Percentiles rank a stretch among this genome's conserved stretches.
Conservation (phyloP, 768 basidiomycete species). For the Trametes villosa region DNA sequence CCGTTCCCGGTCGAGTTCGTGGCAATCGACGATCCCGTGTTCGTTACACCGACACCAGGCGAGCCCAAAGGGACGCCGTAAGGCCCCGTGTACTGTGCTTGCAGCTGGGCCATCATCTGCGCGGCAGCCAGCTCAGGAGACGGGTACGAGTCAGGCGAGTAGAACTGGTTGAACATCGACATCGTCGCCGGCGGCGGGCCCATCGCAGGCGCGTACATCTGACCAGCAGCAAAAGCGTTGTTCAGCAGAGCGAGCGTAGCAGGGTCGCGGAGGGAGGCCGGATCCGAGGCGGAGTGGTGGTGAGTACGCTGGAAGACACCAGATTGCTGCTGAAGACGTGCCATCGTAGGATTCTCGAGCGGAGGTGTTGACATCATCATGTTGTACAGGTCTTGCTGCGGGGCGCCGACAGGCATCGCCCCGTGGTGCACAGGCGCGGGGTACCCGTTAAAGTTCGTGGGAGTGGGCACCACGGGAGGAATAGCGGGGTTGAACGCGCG, state of each 20-base stretch:
- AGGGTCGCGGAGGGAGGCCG: constrained; percentile 74
- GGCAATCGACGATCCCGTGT: constrained; percentile 35
- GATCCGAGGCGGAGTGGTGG: constrained; percentile 85
- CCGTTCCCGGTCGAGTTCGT: constrained; percentile 51
- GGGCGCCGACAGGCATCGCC: constrained; percentile 70
- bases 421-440: constrained; percentile 57
- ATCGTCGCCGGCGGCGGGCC: constrained; percentile 50
- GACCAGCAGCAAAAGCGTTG: constrained; percentile 54
- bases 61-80: constrained; percentile 43
- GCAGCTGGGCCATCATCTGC: constrained; percentile 64
- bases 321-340: constrained; percentile 80
- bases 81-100: constrained; percentile 56
- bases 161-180: constrained; percentile 77
- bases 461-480: constrained; percentile 50
- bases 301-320: constrained; percentile 73
- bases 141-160: constrained; percentile 60
- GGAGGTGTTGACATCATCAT: constrained; percentile 69
- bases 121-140: constrained; percentile 55
- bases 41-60: constrained; percentile 20
- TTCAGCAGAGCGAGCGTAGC: constrained; percentile 67
- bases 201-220: constrained; percentile 59
- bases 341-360: constrained; percentile 63
- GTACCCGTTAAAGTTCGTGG: constrained; percentile 48
- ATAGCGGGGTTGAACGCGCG: constrained; percentile 60
- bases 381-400: constrained; percentile 76